Evolutionary conservation across 106 monocot species (phyloP).

Genomic region (Agapanthus africanus): DNA sequence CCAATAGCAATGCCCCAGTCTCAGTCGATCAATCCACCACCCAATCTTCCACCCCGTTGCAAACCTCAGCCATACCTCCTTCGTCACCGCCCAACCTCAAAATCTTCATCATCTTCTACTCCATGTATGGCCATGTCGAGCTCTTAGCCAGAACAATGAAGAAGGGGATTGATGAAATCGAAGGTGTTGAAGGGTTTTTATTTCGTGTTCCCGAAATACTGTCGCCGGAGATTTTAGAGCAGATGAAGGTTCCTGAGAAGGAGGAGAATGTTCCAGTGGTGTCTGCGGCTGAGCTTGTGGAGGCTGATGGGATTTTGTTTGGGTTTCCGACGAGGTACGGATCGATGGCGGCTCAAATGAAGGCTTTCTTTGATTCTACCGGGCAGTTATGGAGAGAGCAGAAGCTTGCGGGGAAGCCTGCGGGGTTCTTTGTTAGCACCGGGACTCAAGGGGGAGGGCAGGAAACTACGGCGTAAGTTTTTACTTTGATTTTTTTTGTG

Average conservation of each 20-base stretch:
- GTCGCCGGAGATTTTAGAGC: conserved; percentile 34
- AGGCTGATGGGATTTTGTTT: conserved; percentile 46
- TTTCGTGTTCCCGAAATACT: conserved; percentile 63
- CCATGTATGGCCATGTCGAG: conserved; percentile 50
- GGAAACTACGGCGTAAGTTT: conserved; percentile 67
- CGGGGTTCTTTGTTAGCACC: conserved; percentile 69
- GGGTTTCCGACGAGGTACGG: conserved; percentile 59
- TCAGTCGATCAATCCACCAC: neutral
- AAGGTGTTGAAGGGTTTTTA: conserved; percentile 46
- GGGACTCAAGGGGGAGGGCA: conserved; percentile 77
- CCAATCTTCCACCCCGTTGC: neutral
- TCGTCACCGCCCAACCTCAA: conserved; percentile 17
- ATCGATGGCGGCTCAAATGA: conserved; percentile 69
- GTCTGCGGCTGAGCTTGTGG: conserved; percentile 24
- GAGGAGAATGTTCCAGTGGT: conserved; percentile 26
- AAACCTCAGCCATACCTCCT: neutral
- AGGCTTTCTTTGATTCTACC: conserved; percentile 64
- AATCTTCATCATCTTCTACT: conserved; percentile 48
- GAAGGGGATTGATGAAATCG: conserved; percentile 31
- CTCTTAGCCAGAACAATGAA: conserved; percentile 31
- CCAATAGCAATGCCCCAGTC: conserved; percentile 5
- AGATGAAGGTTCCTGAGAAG: conserved; percentile 46
- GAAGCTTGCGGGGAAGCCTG: conserved; percentile 64
- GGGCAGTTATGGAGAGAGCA: conserved; percentile 62
- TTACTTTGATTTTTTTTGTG: no score